Evolutionary conservation across 2,329 filamentous ascomycete species (phyloP).

Genomic region (Elsinoe perseae): DNA sequence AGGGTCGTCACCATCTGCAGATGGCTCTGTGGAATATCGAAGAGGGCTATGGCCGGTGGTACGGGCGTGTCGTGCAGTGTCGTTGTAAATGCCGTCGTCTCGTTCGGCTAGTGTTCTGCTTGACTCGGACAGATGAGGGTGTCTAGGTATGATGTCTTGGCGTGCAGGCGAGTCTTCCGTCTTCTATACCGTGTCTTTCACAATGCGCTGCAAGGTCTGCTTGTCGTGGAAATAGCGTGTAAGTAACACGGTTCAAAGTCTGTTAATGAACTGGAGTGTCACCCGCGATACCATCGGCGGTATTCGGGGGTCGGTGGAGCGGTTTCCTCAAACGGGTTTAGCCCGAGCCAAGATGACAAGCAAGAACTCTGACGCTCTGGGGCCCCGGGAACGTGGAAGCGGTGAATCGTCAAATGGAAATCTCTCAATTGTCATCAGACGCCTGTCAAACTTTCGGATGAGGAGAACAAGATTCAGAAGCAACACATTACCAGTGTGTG

Average conservation of each 20-base stretch:
- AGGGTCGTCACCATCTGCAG: conserved; percentile 8
- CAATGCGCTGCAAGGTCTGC: neutral
- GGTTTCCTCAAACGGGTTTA: conserved; percentile 10
- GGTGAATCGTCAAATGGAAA: conserved; percentile 6
- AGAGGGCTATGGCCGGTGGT: neutral
- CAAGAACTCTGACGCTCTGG: neutral
- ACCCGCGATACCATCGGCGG: conserved; percentile 6
- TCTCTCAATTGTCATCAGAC: conserved; percentile 5
- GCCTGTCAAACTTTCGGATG: neutral
- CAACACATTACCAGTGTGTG: neutral
- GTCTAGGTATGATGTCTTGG: no score
- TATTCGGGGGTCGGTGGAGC: neutral
- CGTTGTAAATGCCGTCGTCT: neutral
- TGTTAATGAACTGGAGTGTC: neutral
- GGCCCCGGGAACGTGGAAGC: neutral
- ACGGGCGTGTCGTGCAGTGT: neutral
- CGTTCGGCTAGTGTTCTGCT: neutral
- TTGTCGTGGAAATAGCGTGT: neutral
- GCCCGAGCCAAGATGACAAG: neutral
- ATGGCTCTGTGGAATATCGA: neutral
- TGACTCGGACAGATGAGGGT: neutral
- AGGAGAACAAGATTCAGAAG: neutral
- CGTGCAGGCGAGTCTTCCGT: neutral
- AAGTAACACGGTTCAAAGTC: conserved; percentile 1
- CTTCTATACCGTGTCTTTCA: neutral